These are phyloP conservation scores for Verticillium alfalfae DNA, from an alignment of 2,329 filamentous ascomycete species.

Conservation along the genomic window DNA sequence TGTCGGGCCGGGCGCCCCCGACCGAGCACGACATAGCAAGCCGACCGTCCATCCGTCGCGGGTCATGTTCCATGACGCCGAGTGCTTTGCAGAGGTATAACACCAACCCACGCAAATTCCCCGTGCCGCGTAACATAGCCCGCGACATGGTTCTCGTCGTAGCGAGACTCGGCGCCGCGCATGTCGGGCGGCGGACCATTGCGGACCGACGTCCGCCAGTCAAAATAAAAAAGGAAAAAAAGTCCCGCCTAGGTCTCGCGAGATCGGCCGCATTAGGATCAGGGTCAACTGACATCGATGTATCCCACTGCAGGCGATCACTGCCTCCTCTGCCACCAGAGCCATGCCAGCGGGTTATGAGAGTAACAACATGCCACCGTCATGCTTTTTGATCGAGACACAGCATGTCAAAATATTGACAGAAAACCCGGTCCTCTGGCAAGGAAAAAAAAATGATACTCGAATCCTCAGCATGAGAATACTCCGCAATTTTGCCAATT, in stretches of 20 bases:
- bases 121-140: not conserved
- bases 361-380: not conserved
- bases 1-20: not conserved
- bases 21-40: not conserved
- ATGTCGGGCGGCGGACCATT: not conserved
- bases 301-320: not conserved
- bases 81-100: not conserved
- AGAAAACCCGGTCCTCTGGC: not conserved
- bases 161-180: not conserved
- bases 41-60: not conserved
- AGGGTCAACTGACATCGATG: not conserved
- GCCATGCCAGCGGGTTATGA: not conserved
- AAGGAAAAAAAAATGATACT: not conserved
- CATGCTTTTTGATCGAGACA: not conserved
- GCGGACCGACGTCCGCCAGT: not conserved
- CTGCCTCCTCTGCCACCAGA: not conserved
- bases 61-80: not conserved
- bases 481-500: not conserved
- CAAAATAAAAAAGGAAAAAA: not conserved
- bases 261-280: not conserved
- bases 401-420: not conserved
- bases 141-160: not conserved
- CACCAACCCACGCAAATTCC: slow-evolving; percentile 1
- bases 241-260: not conserved
- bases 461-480: not conserved